phyloP scores from a whole-genome alignment of 2,329 filamentous ascomycete genomes.

The Domatiomyces globalis region DNA sequence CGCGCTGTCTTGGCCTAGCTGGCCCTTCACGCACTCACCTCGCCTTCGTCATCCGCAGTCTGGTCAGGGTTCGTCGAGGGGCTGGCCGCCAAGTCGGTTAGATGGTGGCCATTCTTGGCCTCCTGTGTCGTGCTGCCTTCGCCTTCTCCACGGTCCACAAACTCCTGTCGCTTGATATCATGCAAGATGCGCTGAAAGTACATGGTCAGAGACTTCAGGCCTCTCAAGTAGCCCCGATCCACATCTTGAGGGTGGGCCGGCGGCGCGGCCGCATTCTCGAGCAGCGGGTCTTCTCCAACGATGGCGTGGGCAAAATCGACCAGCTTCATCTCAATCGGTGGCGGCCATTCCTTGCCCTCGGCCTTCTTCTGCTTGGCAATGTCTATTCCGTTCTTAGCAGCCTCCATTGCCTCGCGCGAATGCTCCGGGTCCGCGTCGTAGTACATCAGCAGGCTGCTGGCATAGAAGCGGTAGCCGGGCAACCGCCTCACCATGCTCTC shows the following conservation, averaged over 20 bases:
- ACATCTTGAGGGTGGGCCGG: slow-evolving; percentile 67
- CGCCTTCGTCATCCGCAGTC: neutral
- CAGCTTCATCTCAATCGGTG: slow-evolving; percentile 78
- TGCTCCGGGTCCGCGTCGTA: slow-evolving; percentile 68
- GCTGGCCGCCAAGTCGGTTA: neutral
- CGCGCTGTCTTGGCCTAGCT: neutral
- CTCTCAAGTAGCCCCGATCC: slow-evolving; percentile 79
- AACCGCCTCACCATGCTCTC: slow-evolving; percentile 70
- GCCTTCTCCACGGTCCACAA: slow-evolving; percentile 29
- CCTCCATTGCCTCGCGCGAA: slow-evolving; percentile 16
- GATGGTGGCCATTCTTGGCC: neutral
- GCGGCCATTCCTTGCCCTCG: slow-evolving; percentile 23
- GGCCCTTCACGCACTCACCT: neutral
- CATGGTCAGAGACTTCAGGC: slow-evolving; percentile 59
- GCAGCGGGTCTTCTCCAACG: slow-evolving; percentile 60
- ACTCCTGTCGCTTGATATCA: slow-evolving; percentile 46
- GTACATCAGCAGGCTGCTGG: slow-evolving; percentile 83
- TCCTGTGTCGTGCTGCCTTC: slow-evolving; percentile 22
- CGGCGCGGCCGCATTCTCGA: slow-evolving; percentile 53
- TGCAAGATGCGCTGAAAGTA: slow-evolving; percentile 82
- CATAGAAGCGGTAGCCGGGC: slow-evolving; percentile 84
- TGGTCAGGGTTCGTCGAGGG: neutral
- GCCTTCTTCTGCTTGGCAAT: slow-evolving; percentile 15
- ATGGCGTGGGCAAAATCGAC: slow-evolving; percentile 98
- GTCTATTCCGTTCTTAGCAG: slow-evolving; percentile 13